phyloP scores from a whole-genome alignment of 2,329 filamentous ascomycete species.

The Paraconiothyrium sp. region DNA sequence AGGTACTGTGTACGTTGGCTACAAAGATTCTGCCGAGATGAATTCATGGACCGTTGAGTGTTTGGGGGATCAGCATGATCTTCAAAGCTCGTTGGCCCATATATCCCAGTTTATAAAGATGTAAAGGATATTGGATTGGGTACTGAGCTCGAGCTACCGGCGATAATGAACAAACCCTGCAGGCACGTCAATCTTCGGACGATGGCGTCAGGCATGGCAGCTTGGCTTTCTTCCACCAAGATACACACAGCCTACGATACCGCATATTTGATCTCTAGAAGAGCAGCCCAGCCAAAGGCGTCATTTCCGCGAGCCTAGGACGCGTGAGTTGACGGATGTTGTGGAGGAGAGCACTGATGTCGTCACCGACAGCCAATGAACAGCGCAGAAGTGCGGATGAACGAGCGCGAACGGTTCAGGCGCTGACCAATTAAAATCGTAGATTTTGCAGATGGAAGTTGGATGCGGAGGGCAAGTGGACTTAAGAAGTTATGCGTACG shows the following conservation, averaged over 20 bases:
- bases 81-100: background rate
- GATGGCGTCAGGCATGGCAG: background rate
- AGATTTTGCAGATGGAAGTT: no score
- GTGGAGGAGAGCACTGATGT: background rate
- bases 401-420: background rate
- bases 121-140: background rate
- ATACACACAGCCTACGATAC: background rate
- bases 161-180: background rate
- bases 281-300: background rate
- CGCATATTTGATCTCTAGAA: background rate
- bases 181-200: background rate
- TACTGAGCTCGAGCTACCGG: background rate
- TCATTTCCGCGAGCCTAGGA: background rate
- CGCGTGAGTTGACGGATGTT: background rate
- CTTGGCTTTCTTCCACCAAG: background rate
- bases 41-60: background rate
- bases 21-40: background rate
- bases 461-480: no score
- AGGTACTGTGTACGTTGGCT: background rate
- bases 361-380: background rate
- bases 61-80: background rate
- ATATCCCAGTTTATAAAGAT: background rate
- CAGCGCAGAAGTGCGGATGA: background rate
- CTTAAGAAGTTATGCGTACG: no score
- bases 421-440: background rate